phyloP scores from a whole-genome alignment of 495 filamentous ascomycete species.

The Schizothecium vesticola region DNA sequence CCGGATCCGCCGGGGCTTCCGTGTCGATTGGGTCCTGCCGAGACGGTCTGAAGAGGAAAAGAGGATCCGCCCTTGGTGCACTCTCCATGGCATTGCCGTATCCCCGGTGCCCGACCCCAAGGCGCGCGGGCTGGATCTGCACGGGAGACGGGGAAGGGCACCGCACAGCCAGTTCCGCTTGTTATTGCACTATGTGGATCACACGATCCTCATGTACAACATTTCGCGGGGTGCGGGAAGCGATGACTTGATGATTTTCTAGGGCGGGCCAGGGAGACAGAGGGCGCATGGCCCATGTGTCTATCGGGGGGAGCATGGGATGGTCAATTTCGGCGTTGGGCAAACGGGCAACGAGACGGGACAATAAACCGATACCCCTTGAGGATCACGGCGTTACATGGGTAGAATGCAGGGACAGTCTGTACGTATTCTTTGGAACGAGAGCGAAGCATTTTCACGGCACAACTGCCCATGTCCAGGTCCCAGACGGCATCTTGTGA shows the following conservation, averaged over 20 bases:
- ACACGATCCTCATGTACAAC: slow-evolving; percentile 78
- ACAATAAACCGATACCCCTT: not conserved
- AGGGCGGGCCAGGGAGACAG: not conserved
- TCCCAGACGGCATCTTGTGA: not conserved
- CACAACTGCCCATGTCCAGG: not conserved
- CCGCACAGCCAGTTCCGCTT: slow-evolving; percentile 54
- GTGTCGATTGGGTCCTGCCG: slow-evolving; percentile 42
- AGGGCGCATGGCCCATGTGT: not conserved
- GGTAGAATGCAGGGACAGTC: not conserved
- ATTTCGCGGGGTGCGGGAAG: slow-evolving; percentile 34
- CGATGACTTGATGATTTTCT: slow-evolving; percentile 26
- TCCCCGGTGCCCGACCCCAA: slow-evolving; percentile 43
- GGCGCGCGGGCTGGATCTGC: slow-evolving; percentile 37
- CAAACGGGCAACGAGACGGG: not conserved
- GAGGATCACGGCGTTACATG: not conserved
- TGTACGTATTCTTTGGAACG: not conserved
- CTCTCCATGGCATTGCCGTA: slow-evolving; percentile 40
- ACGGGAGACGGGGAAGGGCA: slow-evolving; percentile 26
- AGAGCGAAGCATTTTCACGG: not conserved
- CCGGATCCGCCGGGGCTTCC: slow-evolving; percentile 32
- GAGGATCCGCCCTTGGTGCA: slow-evolving; percentile 31
- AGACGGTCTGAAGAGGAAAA: slow-evolving; percentile 32
- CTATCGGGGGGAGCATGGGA: not conserved
- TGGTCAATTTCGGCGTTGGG: not conserved
- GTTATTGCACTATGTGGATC: slow-evolving; percentile 69